phyloP scores from a whole-genome alignment of 164 flowering plant genomes.

The Echeveria elegans region DNA sequence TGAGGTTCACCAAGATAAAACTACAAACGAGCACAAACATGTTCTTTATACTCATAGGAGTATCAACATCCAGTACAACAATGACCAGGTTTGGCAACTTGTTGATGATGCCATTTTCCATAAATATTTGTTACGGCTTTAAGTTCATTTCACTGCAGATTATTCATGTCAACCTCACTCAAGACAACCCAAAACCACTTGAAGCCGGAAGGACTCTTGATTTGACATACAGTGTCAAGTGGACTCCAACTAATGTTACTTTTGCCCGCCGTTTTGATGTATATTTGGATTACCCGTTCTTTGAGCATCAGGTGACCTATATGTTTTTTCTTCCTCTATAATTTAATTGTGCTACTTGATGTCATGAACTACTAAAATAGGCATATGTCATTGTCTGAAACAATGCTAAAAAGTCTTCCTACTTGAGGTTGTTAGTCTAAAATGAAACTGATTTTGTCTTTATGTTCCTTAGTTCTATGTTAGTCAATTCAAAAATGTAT shows the following conservation, averaged over 20 bases:
- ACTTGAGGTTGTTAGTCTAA: neutral
- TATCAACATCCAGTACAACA: constrained; percentile 58
- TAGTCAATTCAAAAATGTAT: neutral
- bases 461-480: neutral
- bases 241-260: constrained; percentile 63
- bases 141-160: constrained; percentile 46
- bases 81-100: constrained; percentile 58
- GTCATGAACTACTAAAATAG: neutral
- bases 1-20: constrained; percentile 65
- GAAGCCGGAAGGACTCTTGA: constrained; percentile 68
- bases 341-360: too few species aligned
- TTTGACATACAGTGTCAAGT: constrained; percentile 80
- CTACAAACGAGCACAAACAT: constrained; percentile 56
- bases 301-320: constrained; percentile 86
- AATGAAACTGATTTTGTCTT: neutral
- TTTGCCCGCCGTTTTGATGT: constrained; percentile 96
- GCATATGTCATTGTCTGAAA: neutral
- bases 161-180: constrained; percentile 89
- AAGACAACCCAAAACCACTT: constrained; percentile 63
- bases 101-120: neutral
- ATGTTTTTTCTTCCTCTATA: neutral
- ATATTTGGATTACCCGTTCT: constrained; percentile 94
- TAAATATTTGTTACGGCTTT: neutral
- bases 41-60: constrained; percentile 73
- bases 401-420: neutral